These are phyloP conservation scores for Monosporascus sp. DNA, from an alignment of 2,329 filamentous ascomycete species.

Conservation along the genomic window DNA sequence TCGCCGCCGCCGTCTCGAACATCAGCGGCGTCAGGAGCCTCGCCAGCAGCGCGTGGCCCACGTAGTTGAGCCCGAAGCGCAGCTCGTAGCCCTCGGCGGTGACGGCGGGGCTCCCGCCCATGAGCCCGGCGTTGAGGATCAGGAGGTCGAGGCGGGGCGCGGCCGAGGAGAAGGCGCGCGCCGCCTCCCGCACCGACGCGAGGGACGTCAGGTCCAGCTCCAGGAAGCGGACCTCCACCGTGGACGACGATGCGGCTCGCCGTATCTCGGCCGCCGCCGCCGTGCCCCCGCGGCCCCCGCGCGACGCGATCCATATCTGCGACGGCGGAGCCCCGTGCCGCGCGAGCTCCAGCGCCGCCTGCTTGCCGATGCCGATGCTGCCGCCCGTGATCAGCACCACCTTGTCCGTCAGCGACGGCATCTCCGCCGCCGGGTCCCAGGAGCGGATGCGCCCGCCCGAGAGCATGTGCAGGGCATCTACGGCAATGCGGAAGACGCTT, in stretches of 20 bases:
- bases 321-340: slow-evolving; percentile 20
- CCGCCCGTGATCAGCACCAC: slow-evolving; percentile 32
- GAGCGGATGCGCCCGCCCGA: not conserved
- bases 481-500: not conserved
- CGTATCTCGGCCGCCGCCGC: slow-evolving; percentile 18
- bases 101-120: slow-evolving; percentile 24
- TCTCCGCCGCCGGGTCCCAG: slow-evolving; percentile 11
- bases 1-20: slow-evolving; percentile 10
- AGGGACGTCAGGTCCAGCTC: slow-evolving; percentile 32
- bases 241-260: slow-evolving; percentile 11
- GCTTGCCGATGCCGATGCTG: slow-evolving; percentile 32
- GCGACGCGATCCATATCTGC: slow-evolving; percentile 18
- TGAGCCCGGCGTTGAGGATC: slow-evolving; percentile 36
- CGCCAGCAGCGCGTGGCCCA: slow-evolving; percentile 36
- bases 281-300: slow-evolving; percentile 19
- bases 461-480: not conserved
- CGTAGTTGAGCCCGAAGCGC: slow-evolving; percentile 38
- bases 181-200: slow-evolving; percentile 24
- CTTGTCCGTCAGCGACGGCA: slow-evolving; percentile 27
- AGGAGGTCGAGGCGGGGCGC: slow-evolving; percentile 33
- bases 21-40: slow-evolving; percentile 28
- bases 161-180: slow-evolving; percentile 19
- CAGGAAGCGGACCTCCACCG: slow-evolving; percentile 16
- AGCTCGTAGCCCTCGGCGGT: slow-evolving; percentile 37
- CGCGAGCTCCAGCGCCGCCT: slow-evolving; percentile 31